Evolutionary conservation across 495 filamentous ascomycete species (phyloP).

Genomic region (Ramalina intermedia): DNA sequence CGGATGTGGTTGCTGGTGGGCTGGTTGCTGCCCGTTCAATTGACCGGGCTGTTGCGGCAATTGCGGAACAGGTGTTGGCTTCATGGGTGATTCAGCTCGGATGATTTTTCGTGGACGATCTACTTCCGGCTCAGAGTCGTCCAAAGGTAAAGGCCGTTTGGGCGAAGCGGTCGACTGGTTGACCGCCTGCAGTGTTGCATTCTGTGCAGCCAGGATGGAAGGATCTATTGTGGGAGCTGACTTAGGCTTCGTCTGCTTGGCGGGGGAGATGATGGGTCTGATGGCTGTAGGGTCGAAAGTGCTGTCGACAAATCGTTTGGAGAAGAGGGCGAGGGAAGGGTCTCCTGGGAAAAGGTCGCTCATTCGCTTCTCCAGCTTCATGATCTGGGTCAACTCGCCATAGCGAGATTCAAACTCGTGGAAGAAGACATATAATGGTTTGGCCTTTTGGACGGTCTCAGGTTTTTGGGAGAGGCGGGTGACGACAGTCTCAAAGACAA

Average conservation of each 20-base stretch:
- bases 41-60: conserved; percentile 66
- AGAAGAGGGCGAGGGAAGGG: conserved; percentile 58
- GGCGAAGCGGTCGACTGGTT: conserved; percentile 50
- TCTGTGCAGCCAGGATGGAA: conserved; percentile 31
- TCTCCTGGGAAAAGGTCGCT: conserved; percentile 81
- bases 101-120: conserved; percentile 63
- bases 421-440: conserved; percentile 75
- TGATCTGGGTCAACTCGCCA: conserved; percentile 77
- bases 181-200: conserved; percentile 39
- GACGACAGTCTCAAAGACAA: conserved; percentile 86
- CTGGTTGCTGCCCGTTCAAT: conserved; percentile 47
- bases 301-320: conserved; percentile 52
- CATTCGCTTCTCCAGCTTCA: conserved; percentile 86
- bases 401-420: conserved; percentile 91
- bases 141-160: conserved; percentile 53
- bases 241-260: conserved; percentile 58
- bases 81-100: conserved; percentile 63
- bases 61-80: conserved; percentile 46
- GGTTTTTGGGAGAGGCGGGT: conserved; percentile 59
- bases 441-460: conserved; percentile 57
- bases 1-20: conserved; percentile 15
- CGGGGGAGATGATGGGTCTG: conserved; percentile 69
- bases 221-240: conserved; percentile 34
- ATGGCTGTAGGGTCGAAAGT: conserved; percentile 63
- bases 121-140: conserved; percentile 57